Evolutionary conservation across 306 rosid genomes (phyloP).

Genomic region (Gastrolobium villosum): DNA sequence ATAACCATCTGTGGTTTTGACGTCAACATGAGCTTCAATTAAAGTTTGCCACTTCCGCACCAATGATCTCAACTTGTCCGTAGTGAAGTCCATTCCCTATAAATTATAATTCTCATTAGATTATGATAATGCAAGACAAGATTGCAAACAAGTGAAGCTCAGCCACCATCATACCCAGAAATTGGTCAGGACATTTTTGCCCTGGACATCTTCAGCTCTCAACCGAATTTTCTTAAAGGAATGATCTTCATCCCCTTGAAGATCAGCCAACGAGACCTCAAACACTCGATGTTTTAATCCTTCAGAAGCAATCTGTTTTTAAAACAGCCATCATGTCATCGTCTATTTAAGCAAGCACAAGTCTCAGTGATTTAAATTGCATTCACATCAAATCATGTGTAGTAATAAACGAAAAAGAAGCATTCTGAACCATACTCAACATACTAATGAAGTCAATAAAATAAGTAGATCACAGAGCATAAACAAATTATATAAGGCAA

Average conservation of each 20-base stretch:
- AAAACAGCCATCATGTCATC: background rate
- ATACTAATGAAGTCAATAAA: background rate
- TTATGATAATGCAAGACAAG: background rate
- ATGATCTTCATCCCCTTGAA: conserved; percentile 92
- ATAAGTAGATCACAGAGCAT: background rate
- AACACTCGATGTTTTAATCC: conserved; percentile 97
- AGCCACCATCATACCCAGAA: conserved; percentile 75
- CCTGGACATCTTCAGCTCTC: conserved; percentile 98
- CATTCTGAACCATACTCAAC: background rate
- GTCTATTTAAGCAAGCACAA: background rate
- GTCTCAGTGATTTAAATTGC: background rate
- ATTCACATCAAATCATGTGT: background rate
- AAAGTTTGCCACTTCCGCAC: conserved; percentile 92
- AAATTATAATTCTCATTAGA: background rate
- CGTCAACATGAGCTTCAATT: conserved; percentile 96
- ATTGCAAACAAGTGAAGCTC: background rate
- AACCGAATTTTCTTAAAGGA: conserved; percentile 89
- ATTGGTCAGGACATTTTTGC: conserved; percentile 85
- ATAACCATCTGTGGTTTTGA: conserved; percentile 86
- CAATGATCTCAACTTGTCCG: conserved; percentile 93
- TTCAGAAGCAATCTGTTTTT: conserved; percentile 88
- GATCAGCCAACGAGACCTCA: conserved; percentile 94
- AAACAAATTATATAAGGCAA: too few relatives aligned
- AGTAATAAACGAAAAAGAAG: background rate
- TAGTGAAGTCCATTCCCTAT: conserved; percentile 92